A percentile compares a stretch with the other conserved stretches of the same genome.
phyloP scores from a whole-genome alignment of 2,329 filamentous ascomycete genomes.

The Phialophora tarda region DNA sequence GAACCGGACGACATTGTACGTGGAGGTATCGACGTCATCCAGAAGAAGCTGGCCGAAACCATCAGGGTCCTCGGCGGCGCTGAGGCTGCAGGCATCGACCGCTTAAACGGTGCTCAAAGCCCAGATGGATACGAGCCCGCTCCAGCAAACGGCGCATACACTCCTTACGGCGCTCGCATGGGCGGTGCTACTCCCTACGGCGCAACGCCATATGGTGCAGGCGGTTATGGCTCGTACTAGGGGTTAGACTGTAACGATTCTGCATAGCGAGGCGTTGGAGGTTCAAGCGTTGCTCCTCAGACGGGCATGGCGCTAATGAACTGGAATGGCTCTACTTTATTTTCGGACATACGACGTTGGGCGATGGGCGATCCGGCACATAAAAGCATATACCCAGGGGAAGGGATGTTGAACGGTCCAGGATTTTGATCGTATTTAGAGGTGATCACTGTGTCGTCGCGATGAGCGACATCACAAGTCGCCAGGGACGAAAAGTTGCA shows the following conservation, averaged over 20 bases:
- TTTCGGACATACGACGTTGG: background rate
- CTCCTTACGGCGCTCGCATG: constrained; percentile 67
- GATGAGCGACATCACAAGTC: background rate
- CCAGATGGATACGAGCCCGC: constrained; percentile 55
- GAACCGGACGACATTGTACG: constrained; percentile 89
- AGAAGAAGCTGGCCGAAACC: constrained; percentile 84
- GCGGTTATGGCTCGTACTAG: constrained; percentile 37
- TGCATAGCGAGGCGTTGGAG: constrained; percentile 34
- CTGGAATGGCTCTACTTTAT: background rate
- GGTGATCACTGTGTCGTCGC: background rate
- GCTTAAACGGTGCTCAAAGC: constrained; percentile 56
- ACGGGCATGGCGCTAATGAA: background rate
- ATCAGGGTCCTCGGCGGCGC: constrained; percentile 64
- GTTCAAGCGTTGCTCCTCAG: background rate
- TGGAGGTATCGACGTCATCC: constrained; percentile 84
- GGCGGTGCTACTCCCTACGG: constrained; percentile 63
- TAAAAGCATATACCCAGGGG: constrained; percentile 9
- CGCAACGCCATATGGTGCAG: constrained; percentile 61
- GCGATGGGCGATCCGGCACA: background rate
- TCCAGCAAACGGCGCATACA: constrained; percentile 56
- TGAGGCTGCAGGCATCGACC: constrained; percentile 51
- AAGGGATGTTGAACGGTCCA: background rate
- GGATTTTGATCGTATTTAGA: background rate
- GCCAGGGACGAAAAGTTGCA: constrained; percentile 2
- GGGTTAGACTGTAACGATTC: constrained; percentile 1